A percentile compares a stretch with the other conserved stretches of the same genome.
These are phyloP conservation scores for Acanthamoeba lenticulata DNA, from an alignment of 208 protist genomes.

Conservation along the genomic window DNA sequence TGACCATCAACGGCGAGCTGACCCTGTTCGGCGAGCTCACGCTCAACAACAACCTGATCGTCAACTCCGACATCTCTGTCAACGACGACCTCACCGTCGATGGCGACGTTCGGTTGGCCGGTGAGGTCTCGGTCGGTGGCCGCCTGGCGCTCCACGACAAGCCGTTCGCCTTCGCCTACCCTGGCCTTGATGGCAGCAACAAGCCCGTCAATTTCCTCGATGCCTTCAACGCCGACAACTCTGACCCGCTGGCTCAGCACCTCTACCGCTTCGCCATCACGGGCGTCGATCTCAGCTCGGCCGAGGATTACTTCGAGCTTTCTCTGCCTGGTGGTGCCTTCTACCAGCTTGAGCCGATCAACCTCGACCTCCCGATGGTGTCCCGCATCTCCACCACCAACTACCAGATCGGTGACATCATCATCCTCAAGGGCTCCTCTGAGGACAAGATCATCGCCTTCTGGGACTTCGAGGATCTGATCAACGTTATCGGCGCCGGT, in stretches of 20 bases:
- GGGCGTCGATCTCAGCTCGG: neutral
- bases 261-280: neutral
- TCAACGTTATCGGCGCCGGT: conserved; percentile 12
- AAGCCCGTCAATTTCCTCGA: neutral
- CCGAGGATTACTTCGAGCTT: neutral
- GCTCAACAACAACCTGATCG: neutral
- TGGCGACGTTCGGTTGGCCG: too few species aligned
- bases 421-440: conserved; percentile 39
- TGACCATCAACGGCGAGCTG: neutral
- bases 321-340: neutral
- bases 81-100: neutral
- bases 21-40: neutral
- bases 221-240: neutral
- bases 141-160: neutral
- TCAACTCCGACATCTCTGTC: neutral
- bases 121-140: neutral
- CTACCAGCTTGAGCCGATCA: conserved; percentile 42
- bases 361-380: conserved; percentile 24
- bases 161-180: neutral
- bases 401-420: conserved; percentile 52
- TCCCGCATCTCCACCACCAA: neutral
- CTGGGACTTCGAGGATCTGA: conserved; percentile 46
- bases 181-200: neutral
- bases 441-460: conserved; percentile 44
- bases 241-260: neutral